Evolutionary conservation across 2,329 filamentous ascomycete species (phyloP).

Genomic region (Shiraia bambusicola): DNA sequence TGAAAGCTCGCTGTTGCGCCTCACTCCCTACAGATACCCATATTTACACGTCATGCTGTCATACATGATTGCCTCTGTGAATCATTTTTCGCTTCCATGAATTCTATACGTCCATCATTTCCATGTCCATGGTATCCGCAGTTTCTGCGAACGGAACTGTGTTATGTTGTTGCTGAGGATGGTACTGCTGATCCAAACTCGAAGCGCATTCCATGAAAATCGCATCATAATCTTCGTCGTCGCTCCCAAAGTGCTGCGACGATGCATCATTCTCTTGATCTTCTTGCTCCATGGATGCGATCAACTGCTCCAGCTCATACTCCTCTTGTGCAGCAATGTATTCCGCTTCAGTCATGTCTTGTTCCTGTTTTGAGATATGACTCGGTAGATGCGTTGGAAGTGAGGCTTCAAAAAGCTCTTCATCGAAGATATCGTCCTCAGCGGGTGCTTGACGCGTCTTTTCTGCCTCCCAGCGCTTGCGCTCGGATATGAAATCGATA

Average conservation of each 20-base stretch:
- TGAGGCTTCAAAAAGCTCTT: constrained; percentile 22
- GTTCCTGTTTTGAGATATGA: constrained; percentile 10
- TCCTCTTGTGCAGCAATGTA: constrained; percentile 46
- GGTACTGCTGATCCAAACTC: constrained; percentile 49
- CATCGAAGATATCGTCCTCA: constrained; percentile 25
- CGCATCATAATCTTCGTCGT: constrained; percentile 62
- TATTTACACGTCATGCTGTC: constrained; percentile 10
- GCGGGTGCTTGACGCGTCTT: constrained; percentile 46
- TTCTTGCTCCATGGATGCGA: constrained; percentile 47
- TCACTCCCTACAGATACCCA: constrained; percentile 27
- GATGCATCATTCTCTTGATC: constrained; percentile 12
- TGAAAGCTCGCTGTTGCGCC: constrained; percentile 4
- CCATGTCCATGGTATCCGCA: constrained; percentile 44
- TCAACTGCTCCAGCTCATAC: constrained; percentile 48
- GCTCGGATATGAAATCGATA: constrained; percentile 48
- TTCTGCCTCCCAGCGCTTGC: constrained; percentile 49
- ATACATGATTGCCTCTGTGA: background rate
- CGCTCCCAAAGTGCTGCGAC: constrained; percentile 49
- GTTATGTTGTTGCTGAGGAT: constrained; percentile 20
- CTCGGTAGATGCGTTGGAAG: constrained; percentile 5
- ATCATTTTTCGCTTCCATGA: background rate
- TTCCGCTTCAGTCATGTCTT: constrained; percentile 42
- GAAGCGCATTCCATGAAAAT: constrained; percentile 63
- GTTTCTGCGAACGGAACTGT: constrained; percentile 8
- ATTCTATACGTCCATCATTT: constrained; percentile 27